phyloP scores from a whole-genome alignment of 2,329 filamentous ascomycete species.

The Chaetothyriales sp. region DNA sequence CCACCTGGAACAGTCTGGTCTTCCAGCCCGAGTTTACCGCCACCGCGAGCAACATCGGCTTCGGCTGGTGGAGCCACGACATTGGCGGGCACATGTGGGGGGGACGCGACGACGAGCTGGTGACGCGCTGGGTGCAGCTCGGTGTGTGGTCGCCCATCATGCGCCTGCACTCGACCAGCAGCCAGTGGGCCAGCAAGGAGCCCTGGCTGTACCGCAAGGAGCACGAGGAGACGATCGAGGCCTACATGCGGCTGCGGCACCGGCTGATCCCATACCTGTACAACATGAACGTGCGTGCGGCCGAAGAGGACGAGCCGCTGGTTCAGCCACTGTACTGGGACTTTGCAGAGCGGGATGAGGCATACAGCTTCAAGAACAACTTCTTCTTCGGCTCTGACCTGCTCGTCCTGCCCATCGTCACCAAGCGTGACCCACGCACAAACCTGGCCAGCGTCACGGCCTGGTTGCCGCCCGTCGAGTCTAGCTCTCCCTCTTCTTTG shows the following conservation, averaged over 20 bases:
- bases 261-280: conserved; percentile 46
- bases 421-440: conserved; percentile 33
- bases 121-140: conserved; percentile 46
- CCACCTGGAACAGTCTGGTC: conserved; percentile 44
- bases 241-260: conserved; percentile 41
- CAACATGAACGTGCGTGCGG: conserved; percentile 38
- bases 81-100: conserved; percentile 50
- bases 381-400: conserved; percentile 45
- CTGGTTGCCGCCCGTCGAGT: conserved; percentile 38
- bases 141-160: conserved; percentile 48
- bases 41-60: conserved; percentile 51
- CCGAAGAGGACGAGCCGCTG: conserved; percentile 34
- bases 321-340: conserved; percentile 51
- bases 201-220: conserved; percentile 43
- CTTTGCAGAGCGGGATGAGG: conserved; percentile 36
- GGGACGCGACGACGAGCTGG: conserved; percentile 42
- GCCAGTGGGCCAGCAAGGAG: conserved; percentile 44
- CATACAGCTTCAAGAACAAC: conserved; percentile 43
- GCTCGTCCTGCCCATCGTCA: conserved; percentile 42
- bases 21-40: conserved; percentile 55
- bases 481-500: background rate
- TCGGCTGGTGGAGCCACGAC: conserved; percentile 55
- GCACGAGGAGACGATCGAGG: conserved; percentile 31
- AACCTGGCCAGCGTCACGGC: conserved; percentile 35
- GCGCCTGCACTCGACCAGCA: conserved; percentile 45